phyloP scores from a whole-genome alignment of 176 grass and related monocot genomes.

The Raddia guianensis region DNA sequence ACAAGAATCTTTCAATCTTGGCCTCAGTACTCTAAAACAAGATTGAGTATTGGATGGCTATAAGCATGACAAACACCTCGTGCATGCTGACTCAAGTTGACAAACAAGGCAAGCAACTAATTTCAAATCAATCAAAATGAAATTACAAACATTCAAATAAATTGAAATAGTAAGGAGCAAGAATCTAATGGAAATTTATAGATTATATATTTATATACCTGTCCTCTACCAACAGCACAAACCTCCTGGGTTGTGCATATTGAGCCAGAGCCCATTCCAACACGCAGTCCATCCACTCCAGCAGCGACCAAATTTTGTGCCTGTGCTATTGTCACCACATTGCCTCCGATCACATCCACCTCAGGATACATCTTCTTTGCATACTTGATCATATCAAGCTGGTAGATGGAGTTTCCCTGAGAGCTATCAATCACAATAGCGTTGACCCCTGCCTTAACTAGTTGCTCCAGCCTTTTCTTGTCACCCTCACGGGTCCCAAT shows the following conservation, averaged over 20 bases:
- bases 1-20: neutral
- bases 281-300: slow-evolving; percentile 80
- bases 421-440: slow-evolving; percentile 88
- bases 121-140: neutral
- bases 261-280: slow-evolving; percentile 94
- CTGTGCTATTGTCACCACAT: slow-evolving; percentile 83
- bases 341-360: slow-evolving; percentile 85
- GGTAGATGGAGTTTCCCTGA: slow-evolving; percentile 91
- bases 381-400: slow-evolving; percentile 89
- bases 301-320: slow-evolving; percentile 71
- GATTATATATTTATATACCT: slow-evolving; percentile 71
- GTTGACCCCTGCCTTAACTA: slow-evolving; percentile 78
- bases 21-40: neutral
- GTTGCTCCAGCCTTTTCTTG: slow-evolving; percentile 70
- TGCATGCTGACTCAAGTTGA: neutral
- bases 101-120: slow-evolving; percentile 6
- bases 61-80: neutral
- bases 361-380: slow-evolving; percentile 66
- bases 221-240: slow-evolving; percentile 82
- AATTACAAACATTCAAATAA: neutral
- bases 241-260: slow-evolving; percentile 98
- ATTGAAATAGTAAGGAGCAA: neutral
- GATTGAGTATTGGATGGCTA: neutral
- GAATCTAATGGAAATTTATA: neutral
- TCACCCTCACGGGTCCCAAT: slow-evolving; percentile 88